Evolutionary conservation across 2,329 filamentous ascomycete genomes (phyloP).

Genomic region (Thelonectria blattea): DNA sequence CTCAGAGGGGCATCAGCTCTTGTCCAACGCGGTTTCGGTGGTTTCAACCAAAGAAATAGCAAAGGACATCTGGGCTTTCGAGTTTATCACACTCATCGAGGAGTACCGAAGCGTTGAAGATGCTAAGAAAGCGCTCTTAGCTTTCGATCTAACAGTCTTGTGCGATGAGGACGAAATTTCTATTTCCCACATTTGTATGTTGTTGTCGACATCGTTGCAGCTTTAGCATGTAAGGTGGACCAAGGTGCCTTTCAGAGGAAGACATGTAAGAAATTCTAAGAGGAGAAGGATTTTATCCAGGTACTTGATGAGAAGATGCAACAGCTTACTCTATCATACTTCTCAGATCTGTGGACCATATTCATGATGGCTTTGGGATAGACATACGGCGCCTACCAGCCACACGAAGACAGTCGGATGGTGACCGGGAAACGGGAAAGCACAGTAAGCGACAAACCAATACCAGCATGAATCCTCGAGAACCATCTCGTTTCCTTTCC

Average conservation of each 20-base stretch:
- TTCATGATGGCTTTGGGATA: too few relatives aligned
- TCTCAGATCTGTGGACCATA: neutral
- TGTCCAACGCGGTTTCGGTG: neutral
- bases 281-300: neutral
- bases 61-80: neutral
- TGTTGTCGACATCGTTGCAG: neutral
- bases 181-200: conserved; percentile 6
- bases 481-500: too few relatives aligned
- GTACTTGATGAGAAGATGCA: conserved; percentile 5
- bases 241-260: neutral
- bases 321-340: too few relatives aligned
- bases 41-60: conserved; percentile 1
- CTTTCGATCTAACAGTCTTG: neutral
- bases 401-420: too few relatives aligned
- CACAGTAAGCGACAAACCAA: too few relatives aligned
- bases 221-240: neutral
- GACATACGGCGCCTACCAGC: neutral
- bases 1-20: conserved; percentile 1
- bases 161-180: neutral
- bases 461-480: too few relatives aligned
- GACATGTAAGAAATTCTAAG: neutral
- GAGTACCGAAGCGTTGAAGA: neutral
- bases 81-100: neutral
- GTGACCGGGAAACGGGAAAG: too few relatives aligned
- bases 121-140: neutral